These are phyloP conservation scores for Butyriboletus loyo DNA, from an alignment of 768 basidiomycete species.

Conservation along the genomic window DNA sequence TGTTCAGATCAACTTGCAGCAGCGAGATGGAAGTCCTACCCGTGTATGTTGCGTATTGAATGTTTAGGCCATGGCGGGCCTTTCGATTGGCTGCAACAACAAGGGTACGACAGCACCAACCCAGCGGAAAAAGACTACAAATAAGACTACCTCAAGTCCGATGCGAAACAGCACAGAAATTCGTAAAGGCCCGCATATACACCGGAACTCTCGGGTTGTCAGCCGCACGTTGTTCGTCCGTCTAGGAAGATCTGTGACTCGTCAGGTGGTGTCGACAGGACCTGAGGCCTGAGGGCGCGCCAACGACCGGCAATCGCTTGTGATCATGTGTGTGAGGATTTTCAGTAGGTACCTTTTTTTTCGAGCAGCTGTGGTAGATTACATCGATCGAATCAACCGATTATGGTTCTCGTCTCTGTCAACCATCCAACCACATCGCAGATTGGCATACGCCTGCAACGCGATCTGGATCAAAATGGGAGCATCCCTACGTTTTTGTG, in stretches of 20 bases:
- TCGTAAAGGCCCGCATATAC: too few relatives aligned
- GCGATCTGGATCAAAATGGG: conserved; percentile 38
- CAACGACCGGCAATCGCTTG: conserved; percentile 45
- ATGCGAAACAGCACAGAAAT: too few relatives aligned
- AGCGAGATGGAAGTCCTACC: too few relatives aligned
- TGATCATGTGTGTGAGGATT: conserved; percentile 15
- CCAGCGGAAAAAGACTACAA: too few relatives aligned
- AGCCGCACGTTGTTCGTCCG: conserved; percentile 14
- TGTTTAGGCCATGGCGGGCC: too few relatives aligned
- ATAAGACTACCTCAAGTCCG: too few relatives aligned
- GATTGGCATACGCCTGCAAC: conserved; percentile 30
- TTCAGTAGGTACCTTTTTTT: background rate
- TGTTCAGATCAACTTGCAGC: too few relatives aligned
- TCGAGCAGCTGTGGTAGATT: conserved; percentile 29
- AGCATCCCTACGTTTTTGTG: conserved; percentile 30
- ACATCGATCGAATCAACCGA: conserved; percentile 21
- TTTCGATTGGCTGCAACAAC: too few relatives aligned
- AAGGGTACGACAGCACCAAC: too few relatives aligned
- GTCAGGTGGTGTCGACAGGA: conserved; percentile 23
- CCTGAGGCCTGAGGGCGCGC: conserved; percentile 40
- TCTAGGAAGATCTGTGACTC: conserved; percentile 29
- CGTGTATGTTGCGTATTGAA: too few relatives aligned
- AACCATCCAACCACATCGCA: conserved; percentile 29
- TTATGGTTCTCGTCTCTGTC: conserved; percentile 25
- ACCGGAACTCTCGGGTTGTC: background rate